Conservation (phyloP, 495 filamentous ascomycete genomes). For the Penicillium cosmopolitanum region DNA sequence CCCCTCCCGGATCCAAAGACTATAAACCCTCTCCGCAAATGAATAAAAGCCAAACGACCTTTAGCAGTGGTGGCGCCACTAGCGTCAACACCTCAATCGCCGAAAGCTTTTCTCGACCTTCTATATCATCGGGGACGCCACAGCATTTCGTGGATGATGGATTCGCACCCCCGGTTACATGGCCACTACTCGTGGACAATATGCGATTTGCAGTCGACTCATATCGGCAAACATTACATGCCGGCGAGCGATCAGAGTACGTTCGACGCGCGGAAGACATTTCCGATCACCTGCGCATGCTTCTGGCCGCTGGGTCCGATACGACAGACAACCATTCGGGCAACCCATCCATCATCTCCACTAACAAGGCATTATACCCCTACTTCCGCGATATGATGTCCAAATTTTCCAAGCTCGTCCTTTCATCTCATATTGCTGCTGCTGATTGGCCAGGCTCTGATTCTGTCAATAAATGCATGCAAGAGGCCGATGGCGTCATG, state of each 20-base stretch:
- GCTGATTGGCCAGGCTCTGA: slow-evolving; percentile 87
- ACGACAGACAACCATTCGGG: slow-evolving; percentile 99
- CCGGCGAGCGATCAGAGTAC: slow-evolving; percentile 82
- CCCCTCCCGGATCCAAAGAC: slow-evolving; percentile 45
- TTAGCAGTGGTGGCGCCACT: slow-evolving; percentile 29
- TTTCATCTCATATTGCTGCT: slow-evolving; percentile 97
- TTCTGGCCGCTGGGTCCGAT: slow-evolving; percentile 92
- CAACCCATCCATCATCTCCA: slow-evolving; percentile 97
- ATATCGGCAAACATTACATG: slow-evolving; percentile 83
- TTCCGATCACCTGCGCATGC: slow-evolving; percentile 89
- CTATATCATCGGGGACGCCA: slow-evolving; percentile 66
- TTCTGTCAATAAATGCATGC: slow-evolving; percentile 88
- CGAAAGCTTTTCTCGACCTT: slow-evolving; percentile 46
- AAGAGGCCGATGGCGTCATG: slow-evolving; percentile 94
- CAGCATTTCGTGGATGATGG: slow-evolving; percentile 86
- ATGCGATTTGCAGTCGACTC: slow-evolving; percentile 86
- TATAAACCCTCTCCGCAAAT: slow-evolving; percentile 20
- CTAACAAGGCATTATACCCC: slow-evolving; percentile 93
- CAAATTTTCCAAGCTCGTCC: slow-evolving; percentile 94
- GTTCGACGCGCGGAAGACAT: slow-evolving; percentile 94
- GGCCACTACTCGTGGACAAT: slow-evolving; percentile 85
- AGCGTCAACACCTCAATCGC: slow-evolving; percentile 40
- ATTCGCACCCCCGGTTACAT: slow-evolving; percentile 73
- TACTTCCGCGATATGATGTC: slow-evolving; percentile 99
- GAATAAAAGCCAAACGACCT: slow-evolving; percentile 30